Base-by-base conservation (phyloP, 2,329 filamentous ascomycete genomes). In the Beauveria sp. region DNA sequence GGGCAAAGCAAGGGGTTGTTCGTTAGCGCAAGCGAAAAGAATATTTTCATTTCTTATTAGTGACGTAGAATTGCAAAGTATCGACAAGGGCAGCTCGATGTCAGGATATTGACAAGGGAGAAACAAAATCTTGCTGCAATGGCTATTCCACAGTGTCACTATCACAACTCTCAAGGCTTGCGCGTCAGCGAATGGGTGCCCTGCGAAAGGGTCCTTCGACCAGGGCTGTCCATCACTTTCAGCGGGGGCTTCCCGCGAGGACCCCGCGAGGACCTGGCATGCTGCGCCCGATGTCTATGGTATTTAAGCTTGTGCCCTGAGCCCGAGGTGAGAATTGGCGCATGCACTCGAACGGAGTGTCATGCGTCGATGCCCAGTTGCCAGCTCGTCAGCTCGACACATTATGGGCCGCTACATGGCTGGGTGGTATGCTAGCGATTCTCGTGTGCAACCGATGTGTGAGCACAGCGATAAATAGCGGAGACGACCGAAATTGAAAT, bases 361-460 rank as follows among this genome's bases (percentile, higher is more conserved):
- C 34, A 60, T 60, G 57, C 57, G 52, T 60, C 47, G 57, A 38
- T 60, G 57, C 57, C 57, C 49, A 59, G 57, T 59, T 45, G 47
- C 57, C 57, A 60, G 49, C 52, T 46, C 46, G 57, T 40, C 57
- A 42, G 49, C 57, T 60, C 12, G 57, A 52, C 46, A 30, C 26
- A 20, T 24, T 30, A 49, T 40, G 47, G 57, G 47, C 49, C 49
- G 26, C 38, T 24, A 49, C 46, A 51, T 43, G 34, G 34, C 34
- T 22, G 46, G 34, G 38, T 20, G 9, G 14, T 20, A 42, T 50
- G 34, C 46, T 47, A 58, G 49, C 49, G 40, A n/a, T 53, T 7
- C 24, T 53, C 38, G 14, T 24, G 43, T 58, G 24, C 26, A 34
- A 34, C 16, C 26, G 20, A 34, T 16, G 24, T 20, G 38, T 42